Percentiles rank a stretch among this genome's conserved stretches.
These are phyloP conservation scores for Durotheca rogersii DNA, from an alignment of 495 filamentous ascomycete species.

Conservation along the genomic window DNA sequence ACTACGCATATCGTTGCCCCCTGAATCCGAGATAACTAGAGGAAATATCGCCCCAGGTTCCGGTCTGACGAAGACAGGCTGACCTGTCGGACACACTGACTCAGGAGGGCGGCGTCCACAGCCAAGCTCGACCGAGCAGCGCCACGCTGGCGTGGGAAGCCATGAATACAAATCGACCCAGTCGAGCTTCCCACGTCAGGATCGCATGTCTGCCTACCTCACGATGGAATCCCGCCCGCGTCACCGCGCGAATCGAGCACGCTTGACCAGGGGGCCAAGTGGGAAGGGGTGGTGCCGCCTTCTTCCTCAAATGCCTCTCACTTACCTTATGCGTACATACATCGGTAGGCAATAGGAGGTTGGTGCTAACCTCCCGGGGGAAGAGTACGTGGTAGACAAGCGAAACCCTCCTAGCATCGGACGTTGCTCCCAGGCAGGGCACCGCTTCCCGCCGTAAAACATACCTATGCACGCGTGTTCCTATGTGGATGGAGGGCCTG, in stretches of 20 bases:
- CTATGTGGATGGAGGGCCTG: not conserved
- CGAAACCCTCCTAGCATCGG: not conserved
- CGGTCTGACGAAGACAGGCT: too few relatives aligned
- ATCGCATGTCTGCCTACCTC: conserved; percentile 16
- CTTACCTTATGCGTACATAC: too few relatives aligned
- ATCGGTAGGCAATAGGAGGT: not conserved
- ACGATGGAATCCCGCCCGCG: conserved; percentile 17
- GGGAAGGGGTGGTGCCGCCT: too few relatives aligned
- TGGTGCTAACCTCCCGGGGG: not conserved
- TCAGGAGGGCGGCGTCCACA: too few relatives aligned
- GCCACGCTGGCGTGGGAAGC: not conserved
- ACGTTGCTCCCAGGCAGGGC: not conserved
- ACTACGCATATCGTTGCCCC: too few relatives aligned
- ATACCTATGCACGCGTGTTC: not conserved
- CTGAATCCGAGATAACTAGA: not conserved
- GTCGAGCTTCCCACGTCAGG: too few relatives aligned
- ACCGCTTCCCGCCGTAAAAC: conserved; percentile 4
- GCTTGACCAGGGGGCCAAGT: conserved; percentile 10
- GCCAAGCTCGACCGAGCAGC: not conserved
- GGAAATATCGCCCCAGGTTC: too few relatives aligned
- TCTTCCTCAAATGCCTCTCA: too few relatives aligned
- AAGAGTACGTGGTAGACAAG: not conserved
- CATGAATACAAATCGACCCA: too few relatives aligned
- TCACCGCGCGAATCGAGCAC: conserved; percentile 14
- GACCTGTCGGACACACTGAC: too few relatives aligned